Base-by-base conservation (phyloP, 2,329 filamentous ascomycete genomes). In the Cyanodermella asteris region DNA sequence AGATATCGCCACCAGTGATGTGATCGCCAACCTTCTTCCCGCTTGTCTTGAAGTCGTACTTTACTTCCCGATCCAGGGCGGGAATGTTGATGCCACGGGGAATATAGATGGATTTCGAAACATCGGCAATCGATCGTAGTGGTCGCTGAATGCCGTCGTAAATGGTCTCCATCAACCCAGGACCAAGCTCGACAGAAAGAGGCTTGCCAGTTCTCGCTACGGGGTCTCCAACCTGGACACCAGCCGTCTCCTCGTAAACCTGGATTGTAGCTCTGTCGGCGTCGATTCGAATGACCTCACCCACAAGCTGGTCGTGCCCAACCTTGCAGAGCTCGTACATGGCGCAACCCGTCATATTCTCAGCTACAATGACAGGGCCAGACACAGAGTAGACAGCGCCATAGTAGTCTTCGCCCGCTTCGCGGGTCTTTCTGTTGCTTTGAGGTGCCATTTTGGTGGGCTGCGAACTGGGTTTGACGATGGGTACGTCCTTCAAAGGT, bases 101-200 rank as follows among this genome's bases (percentile, higher is more conserved):
- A 36, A 97, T 97, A 53, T 97, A 97, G 52, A 97, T 97, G 52
- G 77, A 81, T 44, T 80, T 59, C 26, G 81, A 70, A 24, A 64
- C 53, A 20, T 72, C 58, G 38, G 78, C 61, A 43, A 97, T 97
- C 37, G 67, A 71, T 54, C 73, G 73, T 40, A 97, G 71, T 25
- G 87, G 87, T 46, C 87, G 73, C 53, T 97, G 87, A 43, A 97
- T 97, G 58, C 87, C 87, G 50, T 97, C 87, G 62, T 94, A 97
- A 51, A 97, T 97, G 38, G 87, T 93, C 57, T 94, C 84, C 66
- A 97, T 80, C 50, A 97, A 61, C 47, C 87, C 87, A 35, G 87
- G 87, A 25, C 87, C 87, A 23, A 97, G 73, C 53, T 97, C 87
- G 53, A 97, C 87, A 30, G 87, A 93, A 28, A 97, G 61, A 35